Evolutionary conservation across 1,284 basidiomycete genomes (phyloP), one percentile per base, ranked within the genome.

Genomic region (Cystobasidium sp.): DNA sequence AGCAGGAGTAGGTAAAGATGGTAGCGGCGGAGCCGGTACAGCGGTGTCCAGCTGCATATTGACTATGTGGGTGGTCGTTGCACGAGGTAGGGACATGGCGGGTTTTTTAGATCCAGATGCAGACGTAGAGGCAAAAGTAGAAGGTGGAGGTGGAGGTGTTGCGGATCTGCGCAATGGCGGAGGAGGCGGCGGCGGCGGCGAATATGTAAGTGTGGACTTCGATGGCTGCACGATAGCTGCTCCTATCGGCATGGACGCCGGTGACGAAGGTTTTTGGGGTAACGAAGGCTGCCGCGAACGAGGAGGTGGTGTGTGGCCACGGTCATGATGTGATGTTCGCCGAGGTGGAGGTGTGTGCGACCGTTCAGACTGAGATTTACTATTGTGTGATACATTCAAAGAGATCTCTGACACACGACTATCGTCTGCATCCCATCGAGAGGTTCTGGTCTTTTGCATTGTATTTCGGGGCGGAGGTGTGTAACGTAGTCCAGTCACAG

Each of bases 181-280:
- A 66, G 62, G 53, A 31, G 43, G 52, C 16, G 62, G 63, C 22
- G 70, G 51, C 12, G 70, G 70, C 14, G 58, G 68, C 18, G 55
- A 51, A 22, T 16, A 46, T 9, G 72, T 46, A 39, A 63, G 64
- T 20, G n/a, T 39, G 49, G 58, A 52, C 9, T 31, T 52, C 18
- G 52, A 31, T 22, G 64, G 64, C 14, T 9, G 14, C 18, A 51
- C n/a, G 6, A 43, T 39, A 9, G 64, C 16, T 39, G 64, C 6
- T 22, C 6, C 20, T 24, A n/a, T 53, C 46, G 9, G 24, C 65
- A 49, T 1, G 6, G 65, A 66, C 18, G 12, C 31, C 14, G 59
- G 22, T 14, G 39, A 10, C 16, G 12, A 39, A n/a, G n/a, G 6
- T 20, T 10, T 46, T 20, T 31, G 66, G n/a, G 66, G 55, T 58